phyloP scores from a whole-genome alignment of 1,284 basidiomycete species.

The Malassezia slooffiae region DNA sequence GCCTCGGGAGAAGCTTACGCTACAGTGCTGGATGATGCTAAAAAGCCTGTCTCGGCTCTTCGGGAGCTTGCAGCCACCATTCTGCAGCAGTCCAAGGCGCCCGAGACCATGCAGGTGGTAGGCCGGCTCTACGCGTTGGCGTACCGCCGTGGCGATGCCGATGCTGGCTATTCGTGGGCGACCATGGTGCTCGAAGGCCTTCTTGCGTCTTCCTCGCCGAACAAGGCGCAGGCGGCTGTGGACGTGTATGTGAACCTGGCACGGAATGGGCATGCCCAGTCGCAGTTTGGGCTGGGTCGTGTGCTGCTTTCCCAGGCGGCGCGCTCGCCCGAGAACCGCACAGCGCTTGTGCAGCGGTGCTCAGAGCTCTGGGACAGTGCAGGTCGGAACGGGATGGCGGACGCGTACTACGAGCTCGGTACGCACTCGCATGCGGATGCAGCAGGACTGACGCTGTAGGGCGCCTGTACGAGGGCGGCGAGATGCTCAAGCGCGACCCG shows the following conservation, averaged over 20 bases:
- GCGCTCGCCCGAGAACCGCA: slow-evolving; percentile 15
- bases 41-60: neutral
- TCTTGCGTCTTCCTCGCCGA: slow-evolving; percentile 13
- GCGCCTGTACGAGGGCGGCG: slow-evolving; percentile 18
- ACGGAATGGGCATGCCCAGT: slow-evolving; percentile 22
- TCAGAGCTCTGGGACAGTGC: slow-evolving; percentile 25
- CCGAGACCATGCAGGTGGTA: neutral
- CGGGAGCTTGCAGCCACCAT: slow-evolving; percentile 6
- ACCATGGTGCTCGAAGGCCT: slow-evolving; percentile 32
- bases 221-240: slow-evolving; percentile 19
- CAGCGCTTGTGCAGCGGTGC: slow-evolving; percentile 13
- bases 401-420: slow-evolving; percentile 37
- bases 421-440: too few species aligned
- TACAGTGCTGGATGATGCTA: slow-evolving; percentile 1
- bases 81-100: slow-evolving; percentile 3
- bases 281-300: slow-evolving; percentile 26
- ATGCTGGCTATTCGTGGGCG: slow-evolving; percentile 33
- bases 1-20: too few species aligned
- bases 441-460: too few species aligned
- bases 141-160: slow-evolving; percentile 17
- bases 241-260: slow-evolving; percentile 23
- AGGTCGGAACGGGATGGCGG: slow-evolving; percentile 25
- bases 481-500: slow-evolving; percentile 19
- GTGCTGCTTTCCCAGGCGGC: slow-evolving; percentile 14
- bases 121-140: slow-evolving; percentile 4